Base-by-base conservation (phyloP, 2,329 filamentous ascomycete genomes). In the Neoarthrinium moseri region DNA sequence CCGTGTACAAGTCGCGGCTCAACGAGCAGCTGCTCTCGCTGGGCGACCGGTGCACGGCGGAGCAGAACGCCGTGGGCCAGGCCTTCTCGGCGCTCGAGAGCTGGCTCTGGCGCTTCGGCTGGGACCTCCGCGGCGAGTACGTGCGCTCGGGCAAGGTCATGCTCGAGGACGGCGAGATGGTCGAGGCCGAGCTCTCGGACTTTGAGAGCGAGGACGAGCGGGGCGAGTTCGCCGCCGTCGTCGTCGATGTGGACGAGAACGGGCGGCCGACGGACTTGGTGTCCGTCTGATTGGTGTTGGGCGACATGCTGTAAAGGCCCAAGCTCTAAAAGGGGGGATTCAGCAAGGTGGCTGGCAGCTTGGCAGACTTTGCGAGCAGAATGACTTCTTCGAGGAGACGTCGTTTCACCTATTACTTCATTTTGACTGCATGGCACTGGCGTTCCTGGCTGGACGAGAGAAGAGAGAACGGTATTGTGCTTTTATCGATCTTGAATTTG, bases 81-180 rank as follows among this genome's bases (percentile, higher is more conserved):
- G 73, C 75, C 4, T 81, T 83, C 55, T 63, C 65, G 2, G 67
- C 67, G 4, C 63, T 83, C 2, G 75, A 77, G 54, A 60, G 65
- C 6, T 76, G 69, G 63, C 58, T 78, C 4, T 69, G 66, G 68
- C 66, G 63, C 37, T 65, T 65, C 38, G 78, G 73, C 4, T 84
- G 81, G 81, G 77, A 84, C 44, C 59, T 84, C 11, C 59, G 70
- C 13, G 72, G 66, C 6, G 69, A 77, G 46, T 78, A 77, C 51
- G 56, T 78, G 5, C 67, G 74, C 4, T 65, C 65, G 17, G 76
- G 76, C 2, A 71, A 65, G 43, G 59, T 75, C 21, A 77, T 73
- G 64, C 65, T 78, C 39, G 76, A 80, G 49, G 76, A 80, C 52
- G 73, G 77, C 21, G 70, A 80, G 59, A 56, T 74, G 50, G 67